Evolutionary conservation across 768 basidiomycete genomes (phyloP).

Genomic region (Hortiboletus flavorubellus): DNA sequence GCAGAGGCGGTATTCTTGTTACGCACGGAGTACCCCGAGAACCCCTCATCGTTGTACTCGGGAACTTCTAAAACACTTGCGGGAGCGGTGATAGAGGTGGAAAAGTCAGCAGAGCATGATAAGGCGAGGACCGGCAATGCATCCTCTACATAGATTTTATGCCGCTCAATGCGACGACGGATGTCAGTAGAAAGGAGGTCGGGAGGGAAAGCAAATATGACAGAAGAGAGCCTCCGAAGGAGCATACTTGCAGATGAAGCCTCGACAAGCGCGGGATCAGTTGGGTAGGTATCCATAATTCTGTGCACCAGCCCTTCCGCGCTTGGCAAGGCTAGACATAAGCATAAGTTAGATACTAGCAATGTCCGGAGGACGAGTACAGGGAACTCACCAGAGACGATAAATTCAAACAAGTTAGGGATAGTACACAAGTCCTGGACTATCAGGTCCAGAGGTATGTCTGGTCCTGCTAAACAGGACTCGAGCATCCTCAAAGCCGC

Average conservation of each 20-base stretch:
- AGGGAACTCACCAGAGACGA: conserved; percentile 26
- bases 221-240: conserved; percentile 25
- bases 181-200: conserved; percentile 10
- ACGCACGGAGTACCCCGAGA: too few relatives aligned
- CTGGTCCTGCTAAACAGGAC: conserved; percentile 27
- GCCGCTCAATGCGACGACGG: conserved; percentile 11
- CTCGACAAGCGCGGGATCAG: conserved; percentile 17
- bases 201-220: conserved; percentile 23
- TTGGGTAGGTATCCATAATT: conserved; percentile 36
- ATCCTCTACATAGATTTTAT: conserved; percentile 23
- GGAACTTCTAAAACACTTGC: too few relatives aligned
- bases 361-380: neutral
- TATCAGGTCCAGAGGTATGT: conserved; percentile 19
- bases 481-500: conserved; percentile 14
- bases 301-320: conserved; percentile 15
- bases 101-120: conserved; percentile 19
- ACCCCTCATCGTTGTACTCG: too few relatives aligned
- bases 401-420: conserved; percentile 27
- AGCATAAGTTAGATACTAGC: neutral
- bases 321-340: conserved; percentile 11
- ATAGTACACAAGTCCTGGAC: conserved; percentile 27
- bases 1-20: conserved; percentile 3
- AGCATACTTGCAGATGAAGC: conserved; percentile 21
- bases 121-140: conserved; percentile 18
- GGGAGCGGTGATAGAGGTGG: too few relatives aligned